These are phyloP conservation scores for Pisolithus sp. DNA, from an alignment of 768 basidiomycete species.

Conservation along the genomic window DNA sequence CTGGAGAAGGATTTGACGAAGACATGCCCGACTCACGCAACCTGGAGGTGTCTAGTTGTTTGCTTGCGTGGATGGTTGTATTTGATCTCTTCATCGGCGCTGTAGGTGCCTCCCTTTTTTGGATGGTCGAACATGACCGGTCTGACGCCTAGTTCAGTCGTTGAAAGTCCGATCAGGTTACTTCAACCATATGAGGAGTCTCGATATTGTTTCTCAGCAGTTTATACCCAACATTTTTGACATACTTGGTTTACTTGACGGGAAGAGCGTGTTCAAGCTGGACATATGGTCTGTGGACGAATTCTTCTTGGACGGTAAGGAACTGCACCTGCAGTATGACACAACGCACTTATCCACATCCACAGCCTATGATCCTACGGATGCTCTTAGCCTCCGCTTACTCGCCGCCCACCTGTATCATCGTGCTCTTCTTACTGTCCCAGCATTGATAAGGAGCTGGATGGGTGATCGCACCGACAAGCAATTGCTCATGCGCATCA, in stretches of 20 bases:
- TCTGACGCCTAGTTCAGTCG: constrained; percentile 46
- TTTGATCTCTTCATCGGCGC: constrained; percentile 82
- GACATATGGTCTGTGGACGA: constrained; percentile 82
- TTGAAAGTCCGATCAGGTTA: constrained; percentile 81
- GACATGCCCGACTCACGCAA: constrained; percentile 31
- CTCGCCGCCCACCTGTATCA: constrained; percentile 87
- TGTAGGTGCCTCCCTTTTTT: constrained; percentile 39
- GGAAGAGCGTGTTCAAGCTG: constrained; percentile 68
- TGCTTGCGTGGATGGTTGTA: constrained; percentile 87
- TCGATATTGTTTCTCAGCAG: constrained; percentile 52
- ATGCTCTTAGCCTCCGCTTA: constrained; percentile 48
- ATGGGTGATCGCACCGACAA: constrained; percentile 85
- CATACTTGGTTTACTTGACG: constrained; percentile 61
- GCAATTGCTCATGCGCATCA: constrained; percentile 71
- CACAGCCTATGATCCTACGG: constrained; percentile 53
- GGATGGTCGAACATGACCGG: neutral
- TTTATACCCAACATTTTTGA: constrained; percentile 72
- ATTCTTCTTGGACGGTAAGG: constrained; percentile 68
- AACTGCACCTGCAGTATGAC: neutral
- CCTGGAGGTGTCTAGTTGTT: constrained; percentile 50
- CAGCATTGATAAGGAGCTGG: constrained; percentile 82
- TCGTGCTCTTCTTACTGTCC: constrained; percentile 74
- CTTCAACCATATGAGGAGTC: constrained; percentile 74
- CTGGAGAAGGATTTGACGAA: constrained; percentile 34
- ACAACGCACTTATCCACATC: constrained; percentile 2